Evolutionary conservation across 1,284 basidiomycete species (phyloP).

Genomic region (Austropuccinia psidii): DNA sequence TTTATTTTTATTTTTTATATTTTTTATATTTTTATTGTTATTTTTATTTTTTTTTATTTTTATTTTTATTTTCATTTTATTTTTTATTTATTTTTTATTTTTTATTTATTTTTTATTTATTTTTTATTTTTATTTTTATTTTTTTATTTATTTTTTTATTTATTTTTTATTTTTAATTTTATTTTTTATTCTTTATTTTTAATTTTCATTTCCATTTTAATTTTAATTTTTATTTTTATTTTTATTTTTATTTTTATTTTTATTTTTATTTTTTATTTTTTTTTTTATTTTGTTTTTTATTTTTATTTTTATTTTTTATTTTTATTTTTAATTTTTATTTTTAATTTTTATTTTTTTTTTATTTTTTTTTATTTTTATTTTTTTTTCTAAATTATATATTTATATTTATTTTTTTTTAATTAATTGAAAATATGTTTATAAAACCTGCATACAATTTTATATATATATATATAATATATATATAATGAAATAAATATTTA

Average conservation of each 20-base stretch:
- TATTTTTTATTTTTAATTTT: background rate
- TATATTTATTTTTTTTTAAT: background rate
- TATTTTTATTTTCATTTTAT: background rate
- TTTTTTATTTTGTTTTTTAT: background rate
- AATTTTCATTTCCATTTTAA: background rate
- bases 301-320: background rate
- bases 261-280: background rate
- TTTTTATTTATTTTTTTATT: background rate
- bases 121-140: background rate
- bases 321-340: background rate
- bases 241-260: background rate
- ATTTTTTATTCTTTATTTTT: background rate
- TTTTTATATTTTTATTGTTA: background rate
- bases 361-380: background rate
- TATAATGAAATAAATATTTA: background rate
- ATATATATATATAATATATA: background rate
- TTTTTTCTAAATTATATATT: background rate
- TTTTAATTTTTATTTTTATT: too few species aligned
- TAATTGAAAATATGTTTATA: background rate
- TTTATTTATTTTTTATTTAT: background rate
- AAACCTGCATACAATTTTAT: background rate
- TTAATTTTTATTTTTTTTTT: background rate
- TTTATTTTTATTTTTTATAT: background rate
- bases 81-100: background rate
- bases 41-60: background rate